Evolutionary conservation across 192 early-diverging fungal species (phyloP).

Genomic region (Entophlyctis luteolus): DNA sequence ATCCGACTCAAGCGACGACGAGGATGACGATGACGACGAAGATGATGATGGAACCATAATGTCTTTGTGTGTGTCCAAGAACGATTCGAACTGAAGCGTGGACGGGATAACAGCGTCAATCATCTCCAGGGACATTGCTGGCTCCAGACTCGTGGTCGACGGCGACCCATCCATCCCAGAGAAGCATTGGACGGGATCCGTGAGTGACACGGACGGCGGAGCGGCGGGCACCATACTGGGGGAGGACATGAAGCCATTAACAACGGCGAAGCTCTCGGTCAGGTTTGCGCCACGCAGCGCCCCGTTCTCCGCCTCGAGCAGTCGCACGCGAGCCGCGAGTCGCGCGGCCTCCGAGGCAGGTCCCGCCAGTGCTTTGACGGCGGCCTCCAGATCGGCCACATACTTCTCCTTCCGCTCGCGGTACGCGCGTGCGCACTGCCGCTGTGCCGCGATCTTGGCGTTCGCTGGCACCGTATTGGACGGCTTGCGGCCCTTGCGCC

Average conservation of each 20-base stretch:
- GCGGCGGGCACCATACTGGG: too few species aligned
- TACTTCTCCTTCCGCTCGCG: constrained; percentile 41
- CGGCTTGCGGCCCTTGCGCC: constrained; percentile 43
- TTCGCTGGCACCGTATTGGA: constrained; percentile 38
- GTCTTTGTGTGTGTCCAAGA: not conserved
- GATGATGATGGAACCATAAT: not conserved
- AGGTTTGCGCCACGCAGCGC: too few species aligned
- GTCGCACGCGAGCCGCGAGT: not conserved
- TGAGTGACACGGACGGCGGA: too few species aligned
- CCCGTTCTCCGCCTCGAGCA: not conserved
- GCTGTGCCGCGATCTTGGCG: constrained; percentile 45
- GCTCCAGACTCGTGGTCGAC: too few species aligned
- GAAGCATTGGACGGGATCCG: too few species aligned
- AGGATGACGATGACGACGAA: not conserved
- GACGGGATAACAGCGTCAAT: not conserved
- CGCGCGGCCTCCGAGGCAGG: too few species aligned
- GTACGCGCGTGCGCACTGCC: constrained; percentile 43
- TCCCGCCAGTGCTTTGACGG: not conserved
- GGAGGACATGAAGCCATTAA: too few species aligned
- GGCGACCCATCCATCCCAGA: too few species aligned
- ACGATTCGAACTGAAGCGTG: not conserved
- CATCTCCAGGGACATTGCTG: too few species aligned
- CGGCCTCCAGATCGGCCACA: not conserved
- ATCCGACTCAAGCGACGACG: not conserved
- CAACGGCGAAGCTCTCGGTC: too few species aligned